Base-by-base conservation (phyloP, 139 green algal genomes). In the Tetratostichococcus sp. region DNA sequence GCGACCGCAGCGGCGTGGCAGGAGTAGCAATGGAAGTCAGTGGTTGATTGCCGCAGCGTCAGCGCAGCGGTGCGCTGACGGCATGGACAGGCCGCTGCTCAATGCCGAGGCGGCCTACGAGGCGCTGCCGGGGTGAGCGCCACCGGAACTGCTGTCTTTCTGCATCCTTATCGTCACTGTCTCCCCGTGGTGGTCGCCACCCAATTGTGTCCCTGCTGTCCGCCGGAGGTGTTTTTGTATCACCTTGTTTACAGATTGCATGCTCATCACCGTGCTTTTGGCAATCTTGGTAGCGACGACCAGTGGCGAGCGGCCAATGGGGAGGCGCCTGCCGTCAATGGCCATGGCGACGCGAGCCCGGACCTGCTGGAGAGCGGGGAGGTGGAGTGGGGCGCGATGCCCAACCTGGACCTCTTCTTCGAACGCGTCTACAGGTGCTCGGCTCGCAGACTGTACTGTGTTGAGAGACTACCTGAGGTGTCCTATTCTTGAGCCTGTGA, bases 391-490 rank as follows among this genome's bases (percentile, higher is more conserved):
- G 87, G 78, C 30, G 90, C 84, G 2, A 78, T 91, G 11, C 67
- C 83, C 26, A 95, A 97, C 75, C 78, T 97, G 57, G 93, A 97
- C 69, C 66, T 86, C 4, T 97, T 97, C 80, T 94, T 97, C 65
- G 79, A 75, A 0, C 75, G 86, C 0, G 70, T 96, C 0, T 97
- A 97, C 85, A 83, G 85, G 90, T 92, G 42, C 11, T 57, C 16
- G 6, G 32, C 43, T 43, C 43, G 33, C 25, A 5, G 3, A 35
- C n/a, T 6, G 62, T 25, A n/a, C n/a, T 6, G 30, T n/a, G 23
- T 5, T 72, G n/a, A n/a, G n/a, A n/a, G n/a, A n/a, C n/a, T n/a
- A n/a, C n/a, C n/a, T n/a, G n/a, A n/a, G n/a, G n/a, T n/a, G n/a
- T n/a, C n/a, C n/a, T n/a, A n/a, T n/a, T n/a, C n/a, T n/a, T n/a